Base-by-base conservation (phyloP, 2,329 filamentous ascomycete species). In the Xylaria sp. region DNA sequence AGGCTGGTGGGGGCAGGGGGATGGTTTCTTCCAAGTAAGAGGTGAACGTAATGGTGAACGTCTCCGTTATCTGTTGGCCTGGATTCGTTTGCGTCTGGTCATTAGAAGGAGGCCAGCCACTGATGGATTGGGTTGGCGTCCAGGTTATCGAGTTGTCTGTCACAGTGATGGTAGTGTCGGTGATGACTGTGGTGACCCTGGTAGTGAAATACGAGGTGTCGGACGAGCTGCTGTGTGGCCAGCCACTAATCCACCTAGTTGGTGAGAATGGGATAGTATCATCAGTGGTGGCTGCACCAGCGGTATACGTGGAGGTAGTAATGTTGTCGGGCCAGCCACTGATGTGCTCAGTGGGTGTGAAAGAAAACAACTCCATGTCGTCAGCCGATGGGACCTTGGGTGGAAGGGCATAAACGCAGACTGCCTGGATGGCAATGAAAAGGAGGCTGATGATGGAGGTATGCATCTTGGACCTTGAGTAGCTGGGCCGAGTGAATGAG, bases 101-200 rank as follows among this genome's bases (percentile, higher is more conserved):
- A 8, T 53, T 49, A 8, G 40, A 9, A 51, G 53, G 43, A 37
- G 60, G 49, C 63, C 53, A 63, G 49, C 63, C 60, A 23, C 44
- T 53, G 51, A 61, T 49, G 15, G 60, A 37, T 33, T 29, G 13
- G 11, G 60, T 64, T 27, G 63, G 49, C 1, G 48, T 58, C 54
- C 48, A 64, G 23, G 57, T 63, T 27, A 64, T 58, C n/a, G 54
- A 61, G 17, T 64, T 58, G 27, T 59, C 60, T 31, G 63, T 65
- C 31, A 65, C 60, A 55, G 57, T 63, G 51, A 63, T 57, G n/a
- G 63, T 65, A 11, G 63, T 65, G 27, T 56, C 61, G 23, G 61
- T 54, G 23, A 64, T 27, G 3, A 64, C 58, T 48, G 54, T 46
- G 33, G 51, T 46, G 9, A 23, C 25, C 37, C 23, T 13, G 13